Evolutionary conservation across 2,329 filamentous ascomycete genomes (phyloP).

Genomic region (Emmonsia crescens): DNA sequence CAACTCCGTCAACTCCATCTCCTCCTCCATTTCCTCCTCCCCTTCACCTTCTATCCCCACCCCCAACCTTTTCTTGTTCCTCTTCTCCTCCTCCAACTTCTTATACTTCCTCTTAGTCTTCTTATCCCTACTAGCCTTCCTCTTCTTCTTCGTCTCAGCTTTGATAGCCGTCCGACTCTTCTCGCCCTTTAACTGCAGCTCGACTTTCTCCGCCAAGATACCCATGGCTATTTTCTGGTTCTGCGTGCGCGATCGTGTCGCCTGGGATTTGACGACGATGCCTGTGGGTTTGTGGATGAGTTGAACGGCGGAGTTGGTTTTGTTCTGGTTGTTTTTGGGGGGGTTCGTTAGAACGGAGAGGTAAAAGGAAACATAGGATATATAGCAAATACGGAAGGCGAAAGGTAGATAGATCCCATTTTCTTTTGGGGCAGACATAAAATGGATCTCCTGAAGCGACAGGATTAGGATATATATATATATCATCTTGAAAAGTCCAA

Average conservation of each 20-base stretch:
- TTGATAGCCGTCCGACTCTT: conserved; percentile 74
- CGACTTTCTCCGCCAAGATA: conserved; percentile 65
- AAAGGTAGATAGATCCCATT: neutral
- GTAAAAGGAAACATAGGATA: neutral
- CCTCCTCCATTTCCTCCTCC: conserved; percentile 9
- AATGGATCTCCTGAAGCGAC: neutral
- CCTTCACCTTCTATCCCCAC: conserved; percentile 9
- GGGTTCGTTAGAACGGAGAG: neutral
- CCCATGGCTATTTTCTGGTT: conserved; percentile 78
- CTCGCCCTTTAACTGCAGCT: conserved; percentile 61
- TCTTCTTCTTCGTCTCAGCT: conserved; percentile 63
- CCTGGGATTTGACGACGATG: conserved; percentile 88
- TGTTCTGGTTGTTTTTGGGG: conserved; percentile 58
- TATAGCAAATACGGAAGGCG: neutral
- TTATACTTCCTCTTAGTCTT: conserved; percentile 37
- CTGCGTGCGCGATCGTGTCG: conserved; percentile 72
- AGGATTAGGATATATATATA: neutral
- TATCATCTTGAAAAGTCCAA: neutral
- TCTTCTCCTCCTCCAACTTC: conserved; percentile 22
- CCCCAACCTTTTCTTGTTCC: conserved; percentile 11
- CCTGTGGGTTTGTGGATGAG: conserved; percentile 83
- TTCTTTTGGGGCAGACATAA: neutral
- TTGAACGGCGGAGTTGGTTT: conserved; percentile 91
- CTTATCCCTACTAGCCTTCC: conserved; percentile 35
- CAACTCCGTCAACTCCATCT: conserved; percentile 8